These are phyloP conservation scores for Trametes maxima DNA, from an alignment of 768 basidiomycete genomes.

Conservation along the genomic window DNA sequence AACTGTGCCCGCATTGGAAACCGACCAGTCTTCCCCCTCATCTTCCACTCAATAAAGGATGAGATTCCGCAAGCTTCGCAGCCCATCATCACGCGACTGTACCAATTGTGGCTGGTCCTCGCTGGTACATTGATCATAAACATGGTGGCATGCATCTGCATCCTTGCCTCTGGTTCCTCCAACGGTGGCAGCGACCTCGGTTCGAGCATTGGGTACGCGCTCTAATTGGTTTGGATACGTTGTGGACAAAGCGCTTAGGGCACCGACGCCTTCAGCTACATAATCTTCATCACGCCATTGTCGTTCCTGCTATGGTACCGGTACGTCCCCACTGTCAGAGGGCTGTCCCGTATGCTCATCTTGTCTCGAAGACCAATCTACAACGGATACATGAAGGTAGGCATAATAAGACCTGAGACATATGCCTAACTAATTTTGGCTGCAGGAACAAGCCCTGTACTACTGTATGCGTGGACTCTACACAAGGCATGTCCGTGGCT, in stretches of 20 bases:
- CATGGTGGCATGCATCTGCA: slow-evolving; percentile 85
- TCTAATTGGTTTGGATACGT: no score
- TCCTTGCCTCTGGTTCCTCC: slow-evolving; percentile 74
- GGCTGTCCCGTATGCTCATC: background rate
- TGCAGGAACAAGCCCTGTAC: slow-evolving; percentile 89
- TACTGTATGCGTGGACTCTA: slow-evolving; percentile 63
- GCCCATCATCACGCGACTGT: slow-evolving; percentile 81
- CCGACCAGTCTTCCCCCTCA: slow-evolving; percentile 80
- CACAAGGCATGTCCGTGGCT: slow-evolving; percentile 24
- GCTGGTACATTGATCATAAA: slow-evolving; percentile 82
- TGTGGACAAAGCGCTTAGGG: slow-evolving; percentile 6
- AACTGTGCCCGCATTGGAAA: background rate
- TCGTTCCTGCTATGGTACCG: slow-evolving; percentile 97
- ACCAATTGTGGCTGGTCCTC: slow-evolving; percentile 93
- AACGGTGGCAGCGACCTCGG: slow-evolving; percentile 83
- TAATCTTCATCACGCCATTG: slow-evolving; percentile 72
- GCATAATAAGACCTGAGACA: slow-evolving; percentile 22
- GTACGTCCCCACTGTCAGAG: slow-evolving; percentile 44
- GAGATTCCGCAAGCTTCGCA: slow-evolving; percentile 86
- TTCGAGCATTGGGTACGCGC: slow-evolving; percentile 74
- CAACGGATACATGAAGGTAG: slow-evolving; percentile 95
- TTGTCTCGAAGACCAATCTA: slow-evolving; percentile 77
- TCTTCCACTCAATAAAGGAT: slow-evolving; percentile 90
- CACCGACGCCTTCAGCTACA: slow-evolving; percentile 53
- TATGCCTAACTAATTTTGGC: slow-evolving; percentile 29